phyloP scores from a whole-genome alignment of 1,139 yeast species.

The Ogataea hybrid region DNA sequence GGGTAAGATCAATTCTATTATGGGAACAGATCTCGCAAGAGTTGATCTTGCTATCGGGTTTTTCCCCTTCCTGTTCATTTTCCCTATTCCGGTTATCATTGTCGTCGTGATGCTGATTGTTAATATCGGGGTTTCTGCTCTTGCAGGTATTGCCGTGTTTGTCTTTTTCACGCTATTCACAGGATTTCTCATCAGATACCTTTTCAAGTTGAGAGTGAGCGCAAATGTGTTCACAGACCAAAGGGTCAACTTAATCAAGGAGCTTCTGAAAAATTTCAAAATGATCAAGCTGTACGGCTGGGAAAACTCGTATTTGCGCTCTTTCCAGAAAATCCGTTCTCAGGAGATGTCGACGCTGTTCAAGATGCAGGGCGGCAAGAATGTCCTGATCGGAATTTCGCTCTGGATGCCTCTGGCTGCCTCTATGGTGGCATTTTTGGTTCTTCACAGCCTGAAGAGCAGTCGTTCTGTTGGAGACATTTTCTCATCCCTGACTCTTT shows the following conservation, averaged over 20 bases:
- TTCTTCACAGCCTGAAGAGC: slow-evolving; percentile 51
- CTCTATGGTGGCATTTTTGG: slow-evolving; percentile 62
- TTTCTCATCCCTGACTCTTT: slow-evolving; percentile 74
- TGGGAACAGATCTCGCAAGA: slow-evolving; percentile 74
- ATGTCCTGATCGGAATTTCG: slow-evolving; percentile 40
- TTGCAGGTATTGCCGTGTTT: slow-evolving; percentile 51
- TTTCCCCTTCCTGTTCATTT: slow-evolving; percentile 42
- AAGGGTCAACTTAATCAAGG: slow-evolving; percentile 61
- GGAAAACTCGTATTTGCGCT: slow-evolving; percentile 56
- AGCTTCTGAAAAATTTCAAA: slow-evolving; percentile 61
- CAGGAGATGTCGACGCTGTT: slow-evolving; percentile 41
- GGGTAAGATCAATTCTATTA: slow-evolving; percentile 66
- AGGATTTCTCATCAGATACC: slow-evolving; percentile 34
- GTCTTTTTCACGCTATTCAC: slow-evolving; percentile 35
- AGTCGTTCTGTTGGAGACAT: slow-evolving; percentile 61
- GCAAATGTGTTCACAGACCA: slow-evolving; percentile 54
- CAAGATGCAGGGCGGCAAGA: slow-evolving; percentile 42
- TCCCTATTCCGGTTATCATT: slow-evolving; percentile 54
- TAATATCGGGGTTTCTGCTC: slow-evolving; percentile 66
- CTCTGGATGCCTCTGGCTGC: slow-evolving; percentile 43
- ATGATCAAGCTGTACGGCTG: slow-evolving; percentile 73
- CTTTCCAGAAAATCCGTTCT: slow-evolving; percentile 37
- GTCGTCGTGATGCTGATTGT: slow-evolving; percentile 60
- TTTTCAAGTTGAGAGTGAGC: slow-evolving; percentile 42
- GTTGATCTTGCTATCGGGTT: slow-evolving; percentile 66